These are phyloP conservation scores for Puccinia triticina DNA, from an alignment of 1,284 basidiomycete genomes.

Conservation along the genomic window DNA sequence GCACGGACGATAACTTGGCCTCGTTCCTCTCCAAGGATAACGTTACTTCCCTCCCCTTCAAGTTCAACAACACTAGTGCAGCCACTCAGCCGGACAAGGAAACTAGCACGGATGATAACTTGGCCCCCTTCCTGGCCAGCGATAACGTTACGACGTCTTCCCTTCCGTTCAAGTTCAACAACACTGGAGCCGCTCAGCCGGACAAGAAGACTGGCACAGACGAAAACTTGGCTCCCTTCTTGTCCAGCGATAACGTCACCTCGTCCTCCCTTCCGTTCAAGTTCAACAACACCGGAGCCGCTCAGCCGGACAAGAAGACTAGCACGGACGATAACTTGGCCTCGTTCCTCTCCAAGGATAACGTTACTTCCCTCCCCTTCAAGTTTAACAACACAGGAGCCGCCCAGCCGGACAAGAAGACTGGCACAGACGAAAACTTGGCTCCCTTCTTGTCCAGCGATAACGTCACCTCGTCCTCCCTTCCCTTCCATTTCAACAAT, in stretches of 20 bases:
- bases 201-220: neutral
- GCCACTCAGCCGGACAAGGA: neutral
- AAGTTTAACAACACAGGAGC: neutral
- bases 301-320: neutral
- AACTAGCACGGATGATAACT: neutral
- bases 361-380: neutral
- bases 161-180: neutral
- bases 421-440: neutral
- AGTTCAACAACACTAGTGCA: neutral
- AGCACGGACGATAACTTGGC: neutral
- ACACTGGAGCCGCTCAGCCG: too few species aligned
- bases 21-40: constrained; percentile 9
- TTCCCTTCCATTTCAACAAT: neutral
- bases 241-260: neutral
- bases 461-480: neutral
- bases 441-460: neutral
- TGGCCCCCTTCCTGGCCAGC: neutral
- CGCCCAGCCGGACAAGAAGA: neutral
- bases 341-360: constrained; percentile 5
- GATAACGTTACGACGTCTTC: neutral
- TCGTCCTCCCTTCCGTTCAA: neutral
- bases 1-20: neutral
- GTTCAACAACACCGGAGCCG: neutral
- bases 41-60: neutral
- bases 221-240: neutral